Conservation (phyloP, 2,329 filamentous ascomycete genomes). For the Fusarium burgessii region DNA sequence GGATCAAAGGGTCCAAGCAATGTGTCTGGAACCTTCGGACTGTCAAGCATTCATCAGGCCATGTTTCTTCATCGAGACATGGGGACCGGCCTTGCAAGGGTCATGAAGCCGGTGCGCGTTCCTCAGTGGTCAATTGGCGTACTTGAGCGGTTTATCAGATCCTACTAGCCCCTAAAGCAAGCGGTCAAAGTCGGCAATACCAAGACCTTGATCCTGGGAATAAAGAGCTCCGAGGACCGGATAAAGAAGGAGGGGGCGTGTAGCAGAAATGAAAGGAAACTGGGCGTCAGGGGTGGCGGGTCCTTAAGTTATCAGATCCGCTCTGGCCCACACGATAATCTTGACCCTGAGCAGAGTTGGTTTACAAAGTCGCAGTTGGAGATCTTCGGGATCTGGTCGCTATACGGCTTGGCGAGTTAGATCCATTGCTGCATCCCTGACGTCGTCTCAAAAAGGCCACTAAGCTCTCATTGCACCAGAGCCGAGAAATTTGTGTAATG, state of each 20-base stretch:
- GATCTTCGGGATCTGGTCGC: conserved; percentile 14
- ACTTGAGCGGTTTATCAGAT: conserved; percentile 40
- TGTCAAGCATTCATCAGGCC: not conserved
- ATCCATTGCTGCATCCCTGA: conserved; percentile 18
- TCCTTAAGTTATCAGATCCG: conserved; percentile 46
- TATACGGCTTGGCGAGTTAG: conserved; percentile 11
- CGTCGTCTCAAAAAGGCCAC: conserved; percentile 8
- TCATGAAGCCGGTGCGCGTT: not conserved
- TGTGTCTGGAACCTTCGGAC: not conserved
- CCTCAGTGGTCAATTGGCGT: not conserved
- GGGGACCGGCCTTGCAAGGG: conserved; percentile 1
- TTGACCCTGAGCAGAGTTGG: conserved; percentile 22
- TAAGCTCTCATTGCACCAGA: conserved; percentile 7
- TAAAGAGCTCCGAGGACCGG: conserved; percentile 28
- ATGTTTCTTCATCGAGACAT: not conserved
- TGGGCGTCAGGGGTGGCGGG: conserved; percentile 8
- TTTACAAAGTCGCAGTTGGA: conserved; percentile 18
- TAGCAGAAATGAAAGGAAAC: not conserved
- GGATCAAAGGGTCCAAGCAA: not conserved
- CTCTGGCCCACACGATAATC: conserved; percentile 30
- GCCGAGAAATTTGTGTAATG: conserved; percentile 8
- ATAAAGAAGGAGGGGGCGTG: conserved; percentile 14
- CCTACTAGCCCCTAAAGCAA: conserved; percentile 1
- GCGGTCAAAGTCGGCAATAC: conserved; percentile 18
- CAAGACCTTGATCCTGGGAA: not conserved